Conservation (phyloP, 306 rosid genomes). For the Prinsepia uniflora region DNA sequence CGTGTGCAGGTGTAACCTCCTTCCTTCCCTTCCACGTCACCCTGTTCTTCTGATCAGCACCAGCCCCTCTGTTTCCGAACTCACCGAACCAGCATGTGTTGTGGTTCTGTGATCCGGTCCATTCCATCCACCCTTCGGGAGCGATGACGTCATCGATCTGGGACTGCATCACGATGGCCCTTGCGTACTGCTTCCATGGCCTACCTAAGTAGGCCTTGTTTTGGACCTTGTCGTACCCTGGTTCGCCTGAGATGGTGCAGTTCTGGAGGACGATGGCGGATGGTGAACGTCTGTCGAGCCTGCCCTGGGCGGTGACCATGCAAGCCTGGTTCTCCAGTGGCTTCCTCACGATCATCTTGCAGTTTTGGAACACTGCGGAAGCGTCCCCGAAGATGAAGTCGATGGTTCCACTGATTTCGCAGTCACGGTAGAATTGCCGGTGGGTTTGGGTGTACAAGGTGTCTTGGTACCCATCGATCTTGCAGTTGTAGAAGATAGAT, state of each 20-base stretch:
- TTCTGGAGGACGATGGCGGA: slow-evolving; percentile 44
- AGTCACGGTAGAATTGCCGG: slow-evolving; percentile 55
- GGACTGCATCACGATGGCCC: slow-evolving; percentile 54
- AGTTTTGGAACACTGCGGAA: slow-evolving; percentile 46
- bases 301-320: slow-evolving; percentile 64
- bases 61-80: slow-evolving; percentile 48
- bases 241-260: slow-evolving; percentile 47
- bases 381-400: slow-evolving; percentile 54
- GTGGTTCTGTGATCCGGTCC: slow-evolving; percentile 28
- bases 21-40: slow-evolving; percentile 56
- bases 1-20: slow-evolving; percentile 11
- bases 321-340: slow-evolving; percentile 38
- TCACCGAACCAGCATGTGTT: slow-evolving; percentile 46
- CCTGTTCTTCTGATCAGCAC: slow-evolving; percentile 27
- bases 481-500: slow-evolving; percentile 47
- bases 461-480: slow-evolving; percentile 52
- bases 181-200: slow-evolving; percentile 60
- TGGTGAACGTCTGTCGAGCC: slow-evolving; percentile 21
- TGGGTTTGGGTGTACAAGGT: slow-evolving; percentile 49
- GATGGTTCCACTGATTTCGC: slow-evolving; percentile 27
- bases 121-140: slow-evolving; percentile 53
- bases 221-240: slow-evolving; percentile 2
- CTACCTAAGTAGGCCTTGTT: slow-evolving; percentile 52
- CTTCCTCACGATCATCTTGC: slow-evolving; percentile 43
- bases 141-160: slow-evolving; percentile 37